Evolutionary conservation across 2,329 filamentous ascomycete genomes (phyloP).

Genomic region (Neurospora crassa): DNA sequence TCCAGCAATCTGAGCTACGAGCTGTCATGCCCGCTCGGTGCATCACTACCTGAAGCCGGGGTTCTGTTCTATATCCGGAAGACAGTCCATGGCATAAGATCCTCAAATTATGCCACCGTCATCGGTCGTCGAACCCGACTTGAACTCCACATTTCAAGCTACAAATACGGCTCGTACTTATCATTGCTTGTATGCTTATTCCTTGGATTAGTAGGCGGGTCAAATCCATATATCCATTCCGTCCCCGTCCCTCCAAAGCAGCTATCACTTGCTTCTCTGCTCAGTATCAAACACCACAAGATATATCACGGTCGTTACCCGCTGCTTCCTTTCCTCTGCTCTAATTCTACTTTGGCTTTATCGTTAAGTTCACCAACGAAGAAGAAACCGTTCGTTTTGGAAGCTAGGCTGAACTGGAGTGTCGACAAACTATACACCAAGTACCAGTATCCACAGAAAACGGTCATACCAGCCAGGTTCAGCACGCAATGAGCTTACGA

Average conservation of each 20-base stretch:
- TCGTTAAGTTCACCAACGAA: background rate
- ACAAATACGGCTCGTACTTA: conserved; percentile 39
- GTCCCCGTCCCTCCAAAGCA: conserved; percentile 25
- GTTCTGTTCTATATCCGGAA: conserved; percentile 42
- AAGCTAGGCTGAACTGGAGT: background rate
- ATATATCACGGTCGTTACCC: conserved; percentile 36
- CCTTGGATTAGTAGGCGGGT: conserved; percentile 31
- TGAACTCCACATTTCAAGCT: conserved; percentile 34
- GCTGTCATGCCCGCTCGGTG: conserved; percentile 25
- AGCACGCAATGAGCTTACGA: conserved; percentile 13
- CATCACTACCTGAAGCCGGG: conserved; percentile 32
- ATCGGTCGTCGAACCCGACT: conserved; percentile 35
- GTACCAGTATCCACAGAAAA: background rate
- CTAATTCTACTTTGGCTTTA: conserved; percentile 2
- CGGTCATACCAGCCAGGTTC: conserved; percentile 6
- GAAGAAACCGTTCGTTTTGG: background rate
- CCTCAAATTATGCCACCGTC: conserved; percentile 48
- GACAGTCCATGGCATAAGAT: conserved; percentile 46
- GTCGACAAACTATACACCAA: background rate
- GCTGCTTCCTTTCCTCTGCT: conserved; percentile 12
- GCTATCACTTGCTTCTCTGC: conserved; percentile 19
- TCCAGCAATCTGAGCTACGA: conserved; percentile 23
- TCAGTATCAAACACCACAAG: conserved; percentile 35
- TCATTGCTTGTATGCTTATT: conserved; percentile 37
- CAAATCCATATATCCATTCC: conserved; percentile 31